Conservation (phyloP, 257 asterid genomes). For the Nicotiana obtusifolia region DNA sequence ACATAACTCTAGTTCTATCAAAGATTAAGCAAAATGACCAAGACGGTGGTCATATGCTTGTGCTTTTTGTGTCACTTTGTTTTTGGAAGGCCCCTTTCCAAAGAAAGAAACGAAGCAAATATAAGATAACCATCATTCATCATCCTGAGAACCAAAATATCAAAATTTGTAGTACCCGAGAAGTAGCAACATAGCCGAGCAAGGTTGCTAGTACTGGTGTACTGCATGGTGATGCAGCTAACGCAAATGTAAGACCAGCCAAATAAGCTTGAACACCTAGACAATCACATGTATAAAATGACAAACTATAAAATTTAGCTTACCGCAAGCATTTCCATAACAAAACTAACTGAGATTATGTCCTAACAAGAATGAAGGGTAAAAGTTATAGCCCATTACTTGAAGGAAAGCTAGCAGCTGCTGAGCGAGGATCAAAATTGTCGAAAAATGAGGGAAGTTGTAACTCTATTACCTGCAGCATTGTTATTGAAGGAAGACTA, state of each 20-base stretch:
- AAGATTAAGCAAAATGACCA: background rate
- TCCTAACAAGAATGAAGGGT: background rate
- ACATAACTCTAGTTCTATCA: background rate
- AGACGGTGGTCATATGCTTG: background rate
- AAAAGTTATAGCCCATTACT: slow-evolving; percentile 31
- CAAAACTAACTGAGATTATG: background rate
- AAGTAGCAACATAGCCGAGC: slow-evolving; percentile 92
- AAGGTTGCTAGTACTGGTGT: slow-evolving; percentile 84
- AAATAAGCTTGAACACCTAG: slow-evolving; percentile 92
- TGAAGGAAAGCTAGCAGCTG: slow-evolving; percentile 88
- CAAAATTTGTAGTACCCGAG: slow-evolving; percentile 48
- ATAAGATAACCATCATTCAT: background rate
- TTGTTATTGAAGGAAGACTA: background rate
- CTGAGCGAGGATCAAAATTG: slow-evolving; percentile 89
- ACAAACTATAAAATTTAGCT: background rate
- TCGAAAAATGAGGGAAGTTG: slow-evolving; percentile 88
- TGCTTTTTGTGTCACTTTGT: background rate
- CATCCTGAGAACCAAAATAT: background rate
- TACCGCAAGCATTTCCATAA: background rate
- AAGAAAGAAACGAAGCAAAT: background rate
- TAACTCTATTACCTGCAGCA: slow-evolving; percentile 67
- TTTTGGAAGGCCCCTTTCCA: background rate
- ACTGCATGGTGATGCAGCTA: slow-evolving; percentile 98
- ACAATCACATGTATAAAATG: background rate
- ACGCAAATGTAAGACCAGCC: slow-evolving; percentile 96